Evolutionary conservation across 768 basidiomycete species (phyloP).

Genomic region (Lactarius indigo): DNA sequence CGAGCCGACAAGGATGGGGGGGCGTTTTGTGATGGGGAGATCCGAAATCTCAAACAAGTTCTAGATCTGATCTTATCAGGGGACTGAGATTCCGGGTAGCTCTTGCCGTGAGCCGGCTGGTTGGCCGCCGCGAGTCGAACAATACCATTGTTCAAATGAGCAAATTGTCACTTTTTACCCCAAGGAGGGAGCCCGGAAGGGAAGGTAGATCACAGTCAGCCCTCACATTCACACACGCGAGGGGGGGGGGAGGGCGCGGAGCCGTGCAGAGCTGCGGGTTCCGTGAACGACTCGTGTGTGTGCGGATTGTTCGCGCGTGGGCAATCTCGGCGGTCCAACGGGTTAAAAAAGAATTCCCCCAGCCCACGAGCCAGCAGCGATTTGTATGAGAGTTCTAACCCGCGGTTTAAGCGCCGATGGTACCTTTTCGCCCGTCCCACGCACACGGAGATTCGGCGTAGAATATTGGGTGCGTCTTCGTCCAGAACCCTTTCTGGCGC

Average conservation of each 20-base stretch:
- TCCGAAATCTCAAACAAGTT: conserved; percentile 16
- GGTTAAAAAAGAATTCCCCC: neutral
- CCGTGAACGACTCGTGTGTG: conserved; percentile 17
- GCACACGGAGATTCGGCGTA: conserved; percentile 19
- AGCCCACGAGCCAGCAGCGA: neutral
- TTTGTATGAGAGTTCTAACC: neutral
- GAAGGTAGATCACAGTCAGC: neutral
- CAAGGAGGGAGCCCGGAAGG: neutral
- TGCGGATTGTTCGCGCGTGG: neutral
- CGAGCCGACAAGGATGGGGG: neutral
- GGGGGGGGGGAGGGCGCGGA: conserved; percentile 1
- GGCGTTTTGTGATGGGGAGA: neutral
- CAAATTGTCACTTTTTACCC: neutral
- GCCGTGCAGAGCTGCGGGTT: neutral
- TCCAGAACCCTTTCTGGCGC: neutral
- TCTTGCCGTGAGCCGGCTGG: neutral
- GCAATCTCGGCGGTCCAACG: conserved; percentile 6
- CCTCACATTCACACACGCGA: neutral
- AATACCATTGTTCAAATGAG: neutral
- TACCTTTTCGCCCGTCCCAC: conserved; percentile 13
- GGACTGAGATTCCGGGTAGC: neutral
- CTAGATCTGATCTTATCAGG: conserved; percentile 20
- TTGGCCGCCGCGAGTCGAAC: neutral
- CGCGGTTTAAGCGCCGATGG: conserved; percentile 4
- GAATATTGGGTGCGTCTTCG: conserved; percentile 5